phyloP scores from a whole-genome alignment of 1,284 basidiomycete species.

The Apiotrichum mycotoxinovorans region DNA sequence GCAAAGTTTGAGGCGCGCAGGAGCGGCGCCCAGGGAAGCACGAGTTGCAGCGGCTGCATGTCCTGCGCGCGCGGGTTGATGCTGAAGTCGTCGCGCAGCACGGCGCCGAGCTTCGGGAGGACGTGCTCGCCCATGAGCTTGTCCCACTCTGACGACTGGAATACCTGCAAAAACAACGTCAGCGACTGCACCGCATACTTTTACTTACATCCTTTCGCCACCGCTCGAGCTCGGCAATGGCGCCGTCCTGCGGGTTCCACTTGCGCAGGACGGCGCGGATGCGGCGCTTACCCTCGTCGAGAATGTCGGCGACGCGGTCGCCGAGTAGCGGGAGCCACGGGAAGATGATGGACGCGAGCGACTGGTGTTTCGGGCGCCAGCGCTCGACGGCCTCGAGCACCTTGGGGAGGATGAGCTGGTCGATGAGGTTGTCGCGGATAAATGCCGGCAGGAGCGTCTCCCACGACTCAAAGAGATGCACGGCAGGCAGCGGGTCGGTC shows the following conservation, averaged over 20 bases:
- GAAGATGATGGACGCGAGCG: constrained; percentile 80
- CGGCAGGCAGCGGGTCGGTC: constrained; percentile 65
- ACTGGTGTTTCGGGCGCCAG: constrained; percentile 57
- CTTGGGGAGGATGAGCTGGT: constrained; percentile 92
- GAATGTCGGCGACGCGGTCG: constrained; percentile 67
- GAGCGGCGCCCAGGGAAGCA: constrained; percentile 71
- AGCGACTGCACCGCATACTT: neutral
- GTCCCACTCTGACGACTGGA: constrained; percentile 80
- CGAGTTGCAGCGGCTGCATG: constrained; percentile 70
- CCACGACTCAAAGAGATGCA: constrained; percentile 86
- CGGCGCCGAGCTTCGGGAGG: constrained; percentile 78
- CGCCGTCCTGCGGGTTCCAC: constrained; percentile 71
- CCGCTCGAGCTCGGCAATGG: constrained; percentile 67
- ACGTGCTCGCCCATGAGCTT: constrained; percentile 82
- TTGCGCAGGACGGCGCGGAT: constrained; percentile 70
- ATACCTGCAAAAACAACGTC: constrained; percentile 55
- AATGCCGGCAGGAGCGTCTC: constrained; percentile 79
- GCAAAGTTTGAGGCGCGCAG: constrained; percentile 72
- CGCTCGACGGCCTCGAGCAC: constrained; percentile 75
- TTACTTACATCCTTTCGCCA: constrained; percentile 72
- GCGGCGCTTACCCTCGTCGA: constrained; percentile 81
- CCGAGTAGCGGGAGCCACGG: constrained; percentile 92
- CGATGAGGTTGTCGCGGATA: constrained; percentile 88
- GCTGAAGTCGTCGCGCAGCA: constrained; percentile 74
- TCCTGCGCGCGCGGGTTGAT: constrained; percentile 86